phyloP scores from a whole-genome alignment of 306 rosid genomes.

The Cicer bijugum region DNA sequence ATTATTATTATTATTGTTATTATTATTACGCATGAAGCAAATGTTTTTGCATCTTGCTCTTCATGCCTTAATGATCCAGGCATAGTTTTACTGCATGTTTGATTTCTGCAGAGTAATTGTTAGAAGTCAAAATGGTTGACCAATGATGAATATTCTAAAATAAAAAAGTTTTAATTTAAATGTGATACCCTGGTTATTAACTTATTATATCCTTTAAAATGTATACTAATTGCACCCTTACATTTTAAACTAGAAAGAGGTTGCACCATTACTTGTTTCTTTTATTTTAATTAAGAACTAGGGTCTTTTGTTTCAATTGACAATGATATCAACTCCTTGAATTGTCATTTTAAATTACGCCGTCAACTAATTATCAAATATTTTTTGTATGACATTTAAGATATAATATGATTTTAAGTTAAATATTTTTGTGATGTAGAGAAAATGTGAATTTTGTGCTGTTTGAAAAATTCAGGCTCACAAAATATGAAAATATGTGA shows the following conservation, averaged over 20 bases:
- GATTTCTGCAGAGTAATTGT: constrained; percentile 47
- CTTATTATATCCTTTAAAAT: neutral
- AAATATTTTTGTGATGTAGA: too few relatives aligned
- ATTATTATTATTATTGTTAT: constrained; percentile 8
- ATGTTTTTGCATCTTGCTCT: constrained; percentile 74
- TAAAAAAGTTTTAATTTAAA: neutral
- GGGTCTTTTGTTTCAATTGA: neutral
- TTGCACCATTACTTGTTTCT: neutral
- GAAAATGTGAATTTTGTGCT: too few relatives aligned
- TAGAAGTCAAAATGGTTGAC: constrained; percentile 32
- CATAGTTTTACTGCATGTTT: constrained; percentile 71
- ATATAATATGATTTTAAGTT: too few relatives aligned
- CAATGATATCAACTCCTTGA: neutral
- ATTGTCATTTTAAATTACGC: too few relatives aligned
- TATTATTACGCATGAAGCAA: constrained; percentile 73
- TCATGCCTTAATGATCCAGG: constrained; percentile 81
- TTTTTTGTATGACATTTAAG: too few relatives aligned
- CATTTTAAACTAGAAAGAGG: neutral
- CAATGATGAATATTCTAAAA: neutral
- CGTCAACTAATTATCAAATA: too few relatives aligned
- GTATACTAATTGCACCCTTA: neutral
- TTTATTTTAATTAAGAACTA: neutral
- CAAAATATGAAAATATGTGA: too few relatives aligned
- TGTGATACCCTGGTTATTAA: constrained; percentile 51
- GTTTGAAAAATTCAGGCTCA: too few relatives aligned